These are phyloP conservation scores for Vicia faba DNA, from an alignment of 306 rosid genomes.

Conservation along the genomic window DNA sequence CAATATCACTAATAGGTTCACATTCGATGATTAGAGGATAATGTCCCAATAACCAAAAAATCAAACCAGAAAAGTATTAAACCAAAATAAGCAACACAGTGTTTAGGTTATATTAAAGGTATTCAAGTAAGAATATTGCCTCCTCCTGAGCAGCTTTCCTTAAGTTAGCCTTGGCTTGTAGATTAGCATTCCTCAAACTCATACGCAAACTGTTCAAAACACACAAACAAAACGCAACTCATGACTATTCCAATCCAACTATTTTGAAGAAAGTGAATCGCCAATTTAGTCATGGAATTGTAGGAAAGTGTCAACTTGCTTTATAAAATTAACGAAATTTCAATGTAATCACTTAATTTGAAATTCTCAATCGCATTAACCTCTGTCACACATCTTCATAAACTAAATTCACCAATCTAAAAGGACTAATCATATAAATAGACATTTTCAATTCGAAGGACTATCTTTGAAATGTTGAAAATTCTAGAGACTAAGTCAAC, in stretches of 20 bases:
- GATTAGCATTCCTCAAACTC: slow-evolving; percentile 80
- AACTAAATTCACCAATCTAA: no score
- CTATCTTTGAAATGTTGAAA: no score
- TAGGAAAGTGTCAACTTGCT: no score
- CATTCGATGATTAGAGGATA: background rate
- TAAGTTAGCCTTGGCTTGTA: slow-evolving; percentile 78
- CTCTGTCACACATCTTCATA: no score
- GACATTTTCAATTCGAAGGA: no score
- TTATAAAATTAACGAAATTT: no score
- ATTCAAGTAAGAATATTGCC: slow-evolving; percentile 46
- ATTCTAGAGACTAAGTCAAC: no score
- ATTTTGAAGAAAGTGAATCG: background rate
- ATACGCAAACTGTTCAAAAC: slow-evolving; percentile 53
- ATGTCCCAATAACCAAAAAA: background rate
- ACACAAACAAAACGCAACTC: slow-evolving; percentile 10
- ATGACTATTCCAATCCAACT: background rate
- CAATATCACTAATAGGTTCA: slow-evolving; percentile 4
- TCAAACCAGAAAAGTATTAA: slow-evolving; percentile 16
- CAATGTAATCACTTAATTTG: no score
- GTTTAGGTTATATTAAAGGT: no score
- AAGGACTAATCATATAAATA: no score
- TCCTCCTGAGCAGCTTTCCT: slow-evolving; percentile 82
- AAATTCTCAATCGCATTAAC: no score
- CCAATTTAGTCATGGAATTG: no score
- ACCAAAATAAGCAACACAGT: background rate